Evolutionary conservation across 2,329 filamentous ascomycete genomes (phyloP).

Genomic region (Blumeriella jaapii): DNA sequence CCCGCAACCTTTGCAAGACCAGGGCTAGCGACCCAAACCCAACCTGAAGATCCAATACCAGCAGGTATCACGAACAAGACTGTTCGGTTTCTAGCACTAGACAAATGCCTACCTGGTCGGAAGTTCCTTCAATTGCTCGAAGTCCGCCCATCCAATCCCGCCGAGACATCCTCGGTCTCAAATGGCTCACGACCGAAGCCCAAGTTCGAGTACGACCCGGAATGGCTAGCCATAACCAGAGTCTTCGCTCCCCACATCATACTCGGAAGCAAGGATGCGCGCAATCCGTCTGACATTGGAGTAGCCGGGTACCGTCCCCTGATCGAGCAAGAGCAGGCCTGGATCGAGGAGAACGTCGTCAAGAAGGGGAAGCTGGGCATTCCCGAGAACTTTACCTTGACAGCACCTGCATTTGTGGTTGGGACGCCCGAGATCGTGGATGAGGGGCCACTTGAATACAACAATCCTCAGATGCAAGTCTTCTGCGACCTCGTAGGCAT

Average conservation of each 20-base stretch:
- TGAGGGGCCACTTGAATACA: slow-evolving; percentile 67
- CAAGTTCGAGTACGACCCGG: slow-evolving; percentile 59
- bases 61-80: slow-evolving; percentile 62
- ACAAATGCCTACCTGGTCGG: slow-evolving; percentile 74
- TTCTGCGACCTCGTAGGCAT: slow-evolving; percentile 75
- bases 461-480: slow-evolving; percentile 70
- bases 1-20: slow-evolving; percentile 59
- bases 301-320: slow-evolving; percentile 55
- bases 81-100: slow-evolving; percentile 78
- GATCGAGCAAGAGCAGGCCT: slow-evolving; percentile 60
- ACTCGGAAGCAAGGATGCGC: slow-evolving; percentile 47
- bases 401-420: slow-evolving; percentile 59
- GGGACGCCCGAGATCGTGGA: slow-evolving; percentile 43
- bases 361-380: slow-evolving; percentile 49
- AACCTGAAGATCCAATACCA: slow-evolving; percentile 56
- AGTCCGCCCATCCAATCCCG: slow-evolving; percentile 36
- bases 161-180: slow-evolving; percentile 1
- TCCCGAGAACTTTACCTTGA: slow-evolving; percentile 66
- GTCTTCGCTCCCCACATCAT: slow-evolving; percentile 58
- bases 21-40: no score
- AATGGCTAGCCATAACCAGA: slow-evolving; percentile 91
- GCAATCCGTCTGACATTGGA: slow-evolving; percentile 48
- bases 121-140: slow-evolving; percentile 74
- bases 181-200: slow-evolving; percentile 10
- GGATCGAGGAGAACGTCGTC: slow-evolving; percentile 71